Conservation (phyloP, 495 filamentous ascomycete species). For the Tuber calosporum region DNA sequence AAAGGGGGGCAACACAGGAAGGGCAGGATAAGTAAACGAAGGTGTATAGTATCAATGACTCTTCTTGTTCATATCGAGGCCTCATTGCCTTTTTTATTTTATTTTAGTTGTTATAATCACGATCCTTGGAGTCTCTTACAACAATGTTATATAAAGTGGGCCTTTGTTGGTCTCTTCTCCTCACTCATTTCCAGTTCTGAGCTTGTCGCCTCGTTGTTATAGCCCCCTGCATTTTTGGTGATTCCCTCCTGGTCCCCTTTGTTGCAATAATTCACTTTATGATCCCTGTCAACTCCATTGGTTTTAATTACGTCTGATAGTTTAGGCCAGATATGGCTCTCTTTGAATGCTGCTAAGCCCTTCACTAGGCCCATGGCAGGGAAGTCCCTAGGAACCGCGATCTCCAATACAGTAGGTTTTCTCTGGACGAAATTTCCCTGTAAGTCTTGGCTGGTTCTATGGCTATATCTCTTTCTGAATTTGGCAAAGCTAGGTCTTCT, state of each 20-base stretch:
- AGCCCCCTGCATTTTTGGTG: conserved; percentile 22
- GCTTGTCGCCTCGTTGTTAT: background rate
- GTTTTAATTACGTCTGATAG: conserved; percentile 46
- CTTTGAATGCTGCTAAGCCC: conserved; percentile 27
- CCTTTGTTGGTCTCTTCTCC: conserved; percentile 35
- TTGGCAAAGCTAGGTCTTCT: conserved; percentile 8
- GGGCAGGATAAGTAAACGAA: background rate
- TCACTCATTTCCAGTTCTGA: conserved; percentile 20
- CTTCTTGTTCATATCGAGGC: background rate
- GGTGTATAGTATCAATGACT: background rate
- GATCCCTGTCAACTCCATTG: conserved; percentile 70
- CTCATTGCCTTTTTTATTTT: background rate
- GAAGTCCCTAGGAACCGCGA: conserved; percentile 55
- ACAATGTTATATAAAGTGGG: no score
- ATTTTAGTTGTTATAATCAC: background rate
- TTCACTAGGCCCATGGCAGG: conserved; percentile 24
- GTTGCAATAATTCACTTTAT: conserved; percentile 74
- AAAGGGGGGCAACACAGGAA: background rate
- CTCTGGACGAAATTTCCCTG: conserved; percentile 31
- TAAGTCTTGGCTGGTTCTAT: conserved; percentile 18
- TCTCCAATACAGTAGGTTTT: conserved; percentile 46
- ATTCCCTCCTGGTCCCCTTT: conserved; percentile 49
- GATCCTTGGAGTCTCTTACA: background rate
- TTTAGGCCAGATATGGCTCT: background rate
- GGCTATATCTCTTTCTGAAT: conserved; percentile 12